These are phyloP conservation scores for Effrenium voratum DNA, from an alignment of 73 alveolate species.

Conservation along the genomic window DNA sequence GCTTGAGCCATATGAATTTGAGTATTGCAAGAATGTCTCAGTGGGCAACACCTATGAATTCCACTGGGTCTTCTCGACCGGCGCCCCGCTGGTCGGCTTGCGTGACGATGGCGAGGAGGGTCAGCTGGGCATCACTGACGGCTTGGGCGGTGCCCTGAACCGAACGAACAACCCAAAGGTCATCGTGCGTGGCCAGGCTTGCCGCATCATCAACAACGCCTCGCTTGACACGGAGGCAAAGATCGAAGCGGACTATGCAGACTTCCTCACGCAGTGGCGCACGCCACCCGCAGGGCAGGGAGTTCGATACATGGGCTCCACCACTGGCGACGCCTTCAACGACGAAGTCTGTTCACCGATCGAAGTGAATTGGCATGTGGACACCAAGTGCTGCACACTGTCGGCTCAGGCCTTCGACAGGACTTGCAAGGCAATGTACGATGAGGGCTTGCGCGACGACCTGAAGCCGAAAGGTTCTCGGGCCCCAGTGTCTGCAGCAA, in stretches of 20 bases:
- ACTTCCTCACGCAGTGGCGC: not conserved
- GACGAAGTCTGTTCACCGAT: not conserved
- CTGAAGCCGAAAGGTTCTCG: no score
- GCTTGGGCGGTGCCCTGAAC: not conserved
- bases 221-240: not conserved
- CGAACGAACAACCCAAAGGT: not conserved
- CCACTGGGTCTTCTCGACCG: constrained; percentile 23
- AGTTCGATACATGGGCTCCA: constrained; percentile 16
- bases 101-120: not conserved
- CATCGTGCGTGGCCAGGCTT: not conserved
- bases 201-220: not conserved
- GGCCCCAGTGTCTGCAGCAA: no score
- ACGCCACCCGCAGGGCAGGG: not conserved
- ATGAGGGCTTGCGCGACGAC: no score
- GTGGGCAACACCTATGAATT: constrained; percentile 21
- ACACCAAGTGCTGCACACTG: constrained; percentile 2
- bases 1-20: not conserved
- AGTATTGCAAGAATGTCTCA: not conserved
- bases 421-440: not conserved
- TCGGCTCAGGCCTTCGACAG: constrained; percentile 11
- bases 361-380: constrained; percentile 3
- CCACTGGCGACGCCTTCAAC: not conserved
- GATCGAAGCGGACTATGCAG: not conserved
- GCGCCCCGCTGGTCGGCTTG: not conserved
- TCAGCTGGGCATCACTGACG: not conserved